phyloP scores from a whole-genome alignment of 257 asterid genomes.

The Rehmannia glutinosa region DNA sequence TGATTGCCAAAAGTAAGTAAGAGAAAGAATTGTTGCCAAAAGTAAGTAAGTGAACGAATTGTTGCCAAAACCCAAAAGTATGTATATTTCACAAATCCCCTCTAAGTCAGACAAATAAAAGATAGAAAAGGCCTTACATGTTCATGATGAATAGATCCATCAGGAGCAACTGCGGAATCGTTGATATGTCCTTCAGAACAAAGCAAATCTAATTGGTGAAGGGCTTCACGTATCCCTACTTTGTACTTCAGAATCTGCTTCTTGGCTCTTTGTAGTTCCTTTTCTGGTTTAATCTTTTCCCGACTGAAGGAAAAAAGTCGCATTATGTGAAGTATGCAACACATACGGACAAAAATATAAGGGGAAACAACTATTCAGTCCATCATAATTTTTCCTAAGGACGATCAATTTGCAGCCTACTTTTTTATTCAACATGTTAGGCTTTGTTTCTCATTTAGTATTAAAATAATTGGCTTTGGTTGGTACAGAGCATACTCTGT shows the following conservation, averaged over 20 bases:
- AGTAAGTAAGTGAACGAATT: constrained; percentile 37
- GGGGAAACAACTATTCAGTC: not conserved
- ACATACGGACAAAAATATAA: not conserved
- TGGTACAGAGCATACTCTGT: too few species aligned
- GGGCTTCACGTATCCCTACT: constrained; percentile 92
- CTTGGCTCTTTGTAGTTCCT: constrained; percentile 80
- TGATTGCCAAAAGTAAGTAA: too few species aligned
- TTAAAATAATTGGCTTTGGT: not conserved
- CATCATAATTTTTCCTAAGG: not conserved
- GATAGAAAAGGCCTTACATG: constrained; percentile 48
- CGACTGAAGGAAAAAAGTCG: constrained; percentile 49
- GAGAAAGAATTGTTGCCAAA: not conserved
- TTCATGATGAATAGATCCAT: constrained; percentile 93
- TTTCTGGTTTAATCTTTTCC: constrained; percentile 91
- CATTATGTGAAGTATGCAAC: constrained; percentile 11
- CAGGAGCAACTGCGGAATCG: constrained; percentile 67
- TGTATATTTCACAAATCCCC: not conserved
- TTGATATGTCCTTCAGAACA: constrained; percentile 70
- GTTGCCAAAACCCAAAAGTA: constrained; percentile 38
- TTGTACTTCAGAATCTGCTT: constrained; percentile 82
- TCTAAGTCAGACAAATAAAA: not conserved
- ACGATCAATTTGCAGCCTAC: not conserved
- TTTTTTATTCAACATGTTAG: not conserved
- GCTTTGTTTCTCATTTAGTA: constrained; percentile 4
- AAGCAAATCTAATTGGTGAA: constrained; percentile 77